Conservation (phyloP, 768 basidiomycete species). For the Heimioporus sp. region DNA sequence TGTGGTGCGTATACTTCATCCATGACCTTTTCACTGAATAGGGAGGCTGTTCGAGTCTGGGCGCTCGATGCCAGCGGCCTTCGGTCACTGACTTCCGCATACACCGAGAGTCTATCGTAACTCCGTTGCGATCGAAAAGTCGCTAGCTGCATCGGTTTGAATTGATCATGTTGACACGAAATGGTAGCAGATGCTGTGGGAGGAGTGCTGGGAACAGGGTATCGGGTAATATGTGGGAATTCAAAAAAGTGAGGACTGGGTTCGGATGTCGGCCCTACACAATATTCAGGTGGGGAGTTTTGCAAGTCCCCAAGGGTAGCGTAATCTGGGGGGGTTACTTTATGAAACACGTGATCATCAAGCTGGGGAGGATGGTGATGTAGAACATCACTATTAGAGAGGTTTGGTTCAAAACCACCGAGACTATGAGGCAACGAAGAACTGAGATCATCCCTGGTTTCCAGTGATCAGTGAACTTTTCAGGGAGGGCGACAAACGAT, state of each 20-base stretch:
- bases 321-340: slow-evolving; percentile 13
- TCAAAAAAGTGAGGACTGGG: slow-evolving; percentile 25
- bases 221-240: slow-evolving; percentile 25
- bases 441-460: slow-evolving; percentile 23
- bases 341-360: slow-evolving; percentile 9
- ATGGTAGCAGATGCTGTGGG: slow-evolving; percentile 7
- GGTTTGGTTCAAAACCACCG: slow-evolving; percentile 20
- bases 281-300: slow-evolving; percentile 15
- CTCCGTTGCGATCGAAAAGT: slow-evolving; percentile 8
- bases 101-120: slow-evolving; percentile 10
- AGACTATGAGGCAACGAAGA: slow-evolving; percentile 28
- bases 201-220: slow-evolving; percentile 23
- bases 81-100: slow-evolving; percentile 4
- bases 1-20: slow-evolving; percentile 5
- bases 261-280: slow-evolving; percentile 3
- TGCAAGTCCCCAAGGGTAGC: slow-evolving; percentile 10
- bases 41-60: slow-evolving; percentile 8
- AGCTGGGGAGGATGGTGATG: slow-evolving; percentile 3
- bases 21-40: slow-evolving; percentile 3
- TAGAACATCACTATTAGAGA: slow-evolving; percentile 9
- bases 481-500: slow-evolving; percentile 2
- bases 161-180: slow-evolving; percentile 4
- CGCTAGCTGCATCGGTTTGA: slow-evolving; percentile 1
- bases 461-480: slow-evolving; percentile 34
- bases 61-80: slow-evolving; percentile 10